A percentile compares a stretch with the other conserved stretches of the same genome.
Evolutionary conservation across 2,329 filamentous ascomycete genomes (phyloP).

Genomic region (Diaporthe sp.): DNA sequence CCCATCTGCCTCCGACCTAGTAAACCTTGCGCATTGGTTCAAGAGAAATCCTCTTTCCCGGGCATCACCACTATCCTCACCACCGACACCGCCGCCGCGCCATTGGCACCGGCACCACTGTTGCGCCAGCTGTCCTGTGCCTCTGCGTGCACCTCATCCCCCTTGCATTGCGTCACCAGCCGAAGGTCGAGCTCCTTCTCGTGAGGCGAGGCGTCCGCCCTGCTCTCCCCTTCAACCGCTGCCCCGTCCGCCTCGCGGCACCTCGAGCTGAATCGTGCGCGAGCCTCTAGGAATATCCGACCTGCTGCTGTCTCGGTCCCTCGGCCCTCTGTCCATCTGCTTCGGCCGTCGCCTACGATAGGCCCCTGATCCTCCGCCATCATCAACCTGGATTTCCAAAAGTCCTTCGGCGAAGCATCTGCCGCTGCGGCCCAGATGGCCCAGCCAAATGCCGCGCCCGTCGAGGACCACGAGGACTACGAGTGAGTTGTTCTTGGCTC

Average conservation of each 20-base stretch:
- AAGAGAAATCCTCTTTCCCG: constrained; percentile 13
- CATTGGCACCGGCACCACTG: constrained; percentile 7
- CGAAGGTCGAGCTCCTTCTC: not conserved
- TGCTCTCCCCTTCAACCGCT: not conserved
- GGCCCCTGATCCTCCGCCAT: constrained; percentile 38
- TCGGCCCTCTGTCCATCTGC: not conserved
- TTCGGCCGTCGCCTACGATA: constrained; percentile 34
- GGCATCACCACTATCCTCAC: constrained; percentile 18
- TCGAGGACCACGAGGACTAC: constrained; percentile 65
- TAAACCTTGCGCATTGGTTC: not conserved
- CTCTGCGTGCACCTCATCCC: constrained; percentile 2
- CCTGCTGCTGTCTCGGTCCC: not conserved
- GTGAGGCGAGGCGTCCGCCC: not conserved
- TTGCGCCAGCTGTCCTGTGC: constrained; percentile 18
- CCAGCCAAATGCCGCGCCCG: constrained; percentile 72
- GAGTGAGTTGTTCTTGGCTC: constrained; percentile 60
- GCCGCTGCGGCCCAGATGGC: constrained; percentile 76
- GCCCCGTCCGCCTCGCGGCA: not conserved
- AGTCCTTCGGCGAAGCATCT: constrained; percentile 71
- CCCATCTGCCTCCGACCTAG: constrained; percentile 16
- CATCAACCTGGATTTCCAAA: constrained; percentile 73
- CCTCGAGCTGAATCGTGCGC: constrained; percentile 19
- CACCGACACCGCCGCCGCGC: constrained; percentile 1
- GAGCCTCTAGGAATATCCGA: not conserved
- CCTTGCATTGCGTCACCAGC: constrained; percentile 35